Evolutionary conservation across 1,284 basidiomycete species (phyloP).

Genomic region (Coriolopsis trogii): DNA sequence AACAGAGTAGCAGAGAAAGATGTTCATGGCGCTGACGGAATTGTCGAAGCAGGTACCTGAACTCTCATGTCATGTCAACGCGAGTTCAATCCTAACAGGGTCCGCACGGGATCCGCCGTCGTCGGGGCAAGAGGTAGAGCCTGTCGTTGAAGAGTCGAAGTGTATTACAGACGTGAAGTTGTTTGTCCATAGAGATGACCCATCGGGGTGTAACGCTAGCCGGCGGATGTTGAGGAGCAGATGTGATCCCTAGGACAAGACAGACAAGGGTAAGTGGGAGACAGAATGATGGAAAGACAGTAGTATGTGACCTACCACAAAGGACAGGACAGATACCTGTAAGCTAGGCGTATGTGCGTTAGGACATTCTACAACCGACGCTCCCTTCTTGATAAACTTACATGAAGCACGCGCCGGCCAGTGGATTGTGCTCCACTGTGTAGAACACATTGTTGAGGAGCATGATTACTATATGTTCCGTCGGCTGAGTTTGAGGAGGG

Average conservation of each 20-base stretch:
- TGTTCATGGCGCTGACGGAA: no score
- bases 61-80: no score
- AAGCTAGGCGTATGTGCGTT: background rate
- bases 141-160: no score
- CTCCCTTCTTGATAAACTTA: background rate
- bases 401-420: slow-evolving; percentile 16
- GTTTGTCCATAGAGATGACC: background rate
- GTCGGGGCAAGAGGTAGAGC: no score
- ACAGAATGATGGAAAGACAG: background rate
- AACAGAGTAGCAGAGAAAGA: no score
- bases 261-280: no score
- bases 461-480: slow-evolving; percentile 9
- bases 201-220: background rate
- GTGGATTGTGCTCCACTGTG: slow-evolving; percentile 6
- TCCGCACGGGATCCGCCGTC: no score
- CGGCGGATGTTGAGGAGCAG: slow-evolving; percentile 20
- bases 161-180: no score
- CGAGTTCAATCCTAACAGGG: no score
- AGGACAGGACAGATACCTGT: slow-evolving; percentile 6
- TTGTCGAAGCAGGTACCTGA: no score
- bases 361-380: background rate
- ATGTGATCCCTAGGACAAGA: slow-evolving; percentile 21
- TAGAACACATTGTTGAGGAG: slow-evolving; percentile 17
- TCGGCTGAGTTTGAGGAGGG: background rate
- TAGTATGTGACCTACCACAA: slow-evolving; percentile 12